These are phyloP conservation scores for Lagenidium giganteum DNA, from an alignment of 352 stramenopile species.

Conservation along the genomic window DNA sequence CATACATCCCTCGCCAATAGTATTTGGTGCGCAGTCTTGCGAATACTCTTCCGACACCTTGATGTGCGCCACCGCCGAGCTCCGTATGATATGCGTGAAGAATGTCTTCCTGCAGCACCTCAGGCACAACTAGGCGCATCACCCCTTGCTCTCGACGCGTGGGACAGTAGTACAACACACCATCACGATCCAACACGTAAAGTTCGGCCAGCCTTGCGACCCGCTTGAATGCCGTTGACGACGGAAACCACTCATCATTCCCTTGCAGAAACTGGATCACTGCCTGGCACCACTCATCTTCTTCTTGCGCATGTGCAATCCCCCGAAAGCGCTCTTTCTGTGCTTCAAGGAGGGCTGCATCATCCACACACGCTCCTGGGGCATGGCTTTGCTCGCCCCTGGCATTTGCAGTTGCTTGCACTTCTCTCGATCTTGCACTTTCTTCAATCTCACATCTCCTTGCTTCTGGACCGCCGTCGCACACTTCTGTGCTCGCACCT, in stretches of 20 bases:
- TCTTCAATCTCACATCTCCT: not conserved
- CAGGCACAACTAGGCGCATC: not conserved
- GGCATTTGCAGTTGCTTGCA: too few species aligned
- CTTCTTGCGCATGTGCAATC: not conserved
- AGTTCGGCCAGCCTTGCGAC: not conserved
- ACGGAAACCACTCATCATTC: not conserved
- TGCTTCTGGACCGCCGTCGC: not conserved
- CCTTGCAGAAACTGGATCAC: not conserved
- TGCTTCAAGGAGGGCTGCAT: not conserved
- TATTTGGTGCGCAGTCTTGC: not conserved
- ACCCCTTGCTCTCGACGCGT: too few species aligned
- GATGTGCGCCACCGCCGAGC: conserved; percentile 1
- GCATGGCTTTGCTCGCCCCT: too few species aligned
- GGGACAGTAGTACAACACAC: conserved; percentile 4
- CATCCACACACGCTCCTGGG: not conserved
- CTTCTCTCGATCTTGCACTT: too few species aligned
- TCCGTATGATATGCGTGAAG: conserved; percentile 4
- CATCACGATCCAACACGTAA: not conserved
- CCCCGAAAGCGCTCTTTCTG: conserved; percentile 2
- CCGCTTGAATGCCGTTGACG: not conserved
- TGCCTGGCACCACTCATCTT: not conserved
- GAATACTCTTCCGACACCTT: conserved; percentile 4
- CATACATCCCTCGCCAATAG: conserved; percentile 4
- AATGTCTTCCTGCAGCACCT: conserved; percentile 1
- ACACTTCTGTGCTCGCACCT: too few species aligned